phyloP scores from a whole-genome alignment of 1,284 basidiomycete species.

The Pisolithus thermaeus region DNA sequence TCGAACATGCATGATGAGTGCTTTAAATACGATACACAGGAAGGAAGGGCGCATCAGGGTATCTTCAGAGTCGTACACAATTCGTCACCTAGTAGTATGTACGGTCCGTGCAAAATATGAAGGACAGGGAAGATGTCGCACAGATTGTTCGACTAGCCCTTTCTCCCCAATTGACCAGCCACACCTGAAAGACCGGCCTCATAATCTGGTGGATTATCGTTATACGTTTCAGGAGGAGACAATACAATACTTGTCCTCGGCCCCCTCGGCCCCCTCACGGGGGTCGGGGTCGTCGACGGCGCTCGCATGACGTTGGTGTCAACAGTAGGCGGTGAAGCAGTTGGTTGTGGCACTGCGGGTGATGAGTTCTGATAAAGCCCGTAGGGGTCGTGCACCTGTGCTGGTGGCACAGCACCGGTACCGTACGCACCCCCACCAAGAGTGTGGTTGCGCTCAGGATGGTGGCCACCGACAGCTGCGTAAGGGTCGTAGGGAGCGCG shows the following conservation, averaged over 20 bases:
- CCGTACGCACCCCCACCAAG: slow-evolving; percentile 56
- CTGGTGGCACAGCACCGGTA: slow-evolving; percentile 35
- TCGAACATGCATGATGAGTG: not conserved
- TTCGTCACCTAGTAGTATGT: not conserved
- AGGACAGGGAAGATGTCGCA: not conserved
- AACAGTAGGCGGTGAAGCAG: slow-evolving; percentile 22
- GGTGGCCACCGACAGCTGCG: slow-evolving; percentile 27
- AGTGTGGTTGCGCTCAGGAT: slow-evolving; percentile 49
- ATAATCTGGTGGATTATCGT: slow-evolving; percentile 60
- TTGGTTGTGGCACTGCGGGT: slow-evolving; percentile 21
- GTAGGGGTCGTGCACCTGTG: slow-evolving; percentile 18
- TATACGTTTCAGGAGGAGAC: slow-evolving; percentile 30
- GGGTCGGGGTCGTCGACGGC: slow-evolving; percentile 28
- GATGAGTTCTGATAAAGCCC: slow-evolving; percentile 17
- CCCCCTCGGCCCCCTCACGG: slow-evolving; percentile 36
- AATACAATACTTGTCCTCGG: slow-evolving; percentile 23
- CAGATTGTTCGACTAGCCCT: slow-evolving; percentile 19
- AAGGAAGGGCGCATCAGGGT: not conserved
- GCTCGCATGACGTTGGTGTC: slow-evolving; percentile 28
- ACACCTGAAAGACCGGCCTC: slow-evolving; percentile 46
- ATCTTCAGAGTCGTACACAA: not conserved
- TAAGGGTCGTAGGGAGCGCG: slow-evolving; percentile 26
- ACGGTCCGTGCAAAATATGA: slow-evolving; percentile 14
- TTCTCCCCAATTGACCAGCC: slow-evolving; percentile 47
- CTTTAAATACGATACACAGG: not conserved